Conservation (phyloP, 2,329 filamentous ascomycete genomes). For the Arachnomyces sp. region DNA sequence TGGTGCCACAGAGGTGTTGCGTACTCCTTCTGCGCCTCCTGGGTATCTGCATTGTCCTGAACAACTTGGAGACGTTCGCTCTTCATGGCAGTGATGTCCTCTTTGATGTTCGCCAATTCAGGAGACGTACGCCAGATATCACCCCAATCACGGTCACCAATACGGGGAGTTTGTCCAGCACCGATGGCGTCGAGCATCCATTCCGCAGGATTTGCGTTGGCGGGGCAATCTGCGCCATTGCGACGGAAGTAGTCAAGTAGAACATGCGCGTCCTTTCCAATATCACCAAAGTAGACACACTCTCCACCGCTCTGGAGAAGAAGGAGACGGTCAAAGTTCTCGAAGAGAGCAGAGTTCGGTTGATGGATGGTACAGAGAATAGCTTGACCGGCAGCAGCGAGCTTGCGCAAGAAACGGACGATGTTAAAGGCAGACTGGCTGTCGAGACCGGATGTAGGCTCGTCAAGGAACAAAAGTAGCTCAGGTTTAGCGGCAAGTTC, state of each 20-base stretch:
- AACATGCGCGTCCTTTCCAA: constrained; percentile 43
- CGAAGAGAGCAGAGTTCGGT: constrained; percentile 49
- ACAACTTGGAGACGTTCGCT: constrained; percentile 47
- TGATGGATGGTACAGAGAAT: constrained; percentile 57
- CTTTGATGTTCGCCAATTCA: constrained; percentile 60
- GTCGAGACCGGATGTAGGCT: constrained; percentile 53
- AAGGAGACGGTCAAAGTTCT: constrained; percentile 51
- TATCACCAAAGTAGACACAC: constrained; percentile 48
- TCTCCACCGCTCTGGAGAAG: constrained; percentile 49
- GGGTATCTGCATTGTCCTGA: constrained; percentile 27
- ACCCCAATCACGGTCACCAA: constrained; percentile 70
- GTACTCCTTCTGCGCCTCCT: constrained; percentile 62
- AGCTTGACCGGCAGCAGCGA: constrained; percentile 52
- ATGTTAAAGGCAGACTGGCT: constrained; percentile 53
- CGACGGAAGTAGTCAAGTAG: constrained; percentile 48
- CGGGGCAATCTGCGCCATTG: constrained; percentile 45
- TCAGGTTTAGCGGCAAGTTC: constrained; percentile 37
- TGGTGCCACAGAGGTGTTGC: constrained; percentile 75
- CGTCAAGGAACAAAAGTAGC: constrained; percentile 59
- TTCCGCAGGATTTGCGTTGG: constrained; percentile 47
- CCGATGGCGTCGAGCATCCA: constrained; percentile 56
- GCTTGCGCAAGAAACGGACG: constrained; percentile 51
- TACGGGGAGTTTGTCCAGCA: constrained; percentile 62
- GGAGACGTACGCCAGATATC: constrained; percentile 70
- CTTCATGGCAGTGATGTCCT: constrained; percentile 61